phyloP scores from a whole-genome alignment of 2,329 filamentous ascomycete genomes.

The Aspergillus sp. region DNA sequence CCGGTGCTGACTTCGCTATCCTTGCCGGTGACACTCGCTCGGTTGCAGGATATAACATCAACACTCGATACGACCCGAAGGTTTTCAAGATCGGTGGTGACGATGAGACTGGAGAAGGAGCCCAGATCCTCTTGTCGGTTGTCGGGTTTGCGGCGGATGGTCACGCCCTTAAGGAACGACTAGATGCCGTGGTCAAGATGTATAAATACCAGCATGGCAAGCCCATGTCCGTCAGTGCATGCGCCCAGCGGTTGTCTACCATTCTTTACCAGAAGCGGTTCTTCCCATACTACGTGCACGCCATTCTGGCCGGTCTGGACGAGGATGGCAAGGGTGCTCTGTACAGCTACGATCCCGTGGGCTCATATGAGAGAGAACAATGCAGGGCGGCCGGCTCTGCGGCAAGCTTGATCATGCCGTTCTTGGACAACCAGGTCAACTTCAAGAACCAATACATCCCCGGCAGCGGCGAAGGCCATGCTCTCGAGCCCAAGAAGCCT shows the following conservation, averaged over 20 bases:
- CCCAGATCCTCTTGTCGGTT: constrained; percentile 84
- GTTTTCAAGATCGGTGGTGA: constrained; percentile 96
- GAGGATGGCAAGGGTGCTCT: constrained; percentile 92
- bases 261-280: constrained; percentile 97
- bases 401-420: constrained; percentile 95
- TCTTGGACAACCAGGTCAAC: constrained; percentile 99
- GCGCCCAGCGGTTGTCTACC: constrained; percentile 89
- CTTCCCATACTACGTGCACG: constrained; percentile 97
- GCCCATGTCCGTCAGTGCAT: constrained; percentile 89
- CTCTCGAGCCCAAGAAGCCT: constrained; percentile 59
- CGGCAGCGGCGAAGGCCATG: constrained; percentile 78
- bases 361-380: constrained; percentile 95
- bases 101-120: constrained; percentile 77
- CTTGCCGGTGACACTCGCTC: constrained; percentile 96
- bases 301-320: constrained; percentile 89
- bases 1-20: constrained; percentile 90
- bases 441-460: constrained; percentile 98
- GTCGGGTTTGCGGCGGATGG: constrained; percentile 96
- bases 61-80: constrained; percentile 91
- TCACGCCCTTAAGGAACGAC: constrained; percentile 85
- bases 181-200: constrained; percentile 96
- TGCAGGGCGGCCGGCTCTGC: constrained; percentile 91
- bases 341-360: constrained; percentile 97
- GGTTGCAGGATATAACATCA: constrained; percentile 97
- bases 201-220: constrained; percentile 98